Conservation (phyloP, 257 asterid species). For the Phtheirospermum japonicum region DNA sequence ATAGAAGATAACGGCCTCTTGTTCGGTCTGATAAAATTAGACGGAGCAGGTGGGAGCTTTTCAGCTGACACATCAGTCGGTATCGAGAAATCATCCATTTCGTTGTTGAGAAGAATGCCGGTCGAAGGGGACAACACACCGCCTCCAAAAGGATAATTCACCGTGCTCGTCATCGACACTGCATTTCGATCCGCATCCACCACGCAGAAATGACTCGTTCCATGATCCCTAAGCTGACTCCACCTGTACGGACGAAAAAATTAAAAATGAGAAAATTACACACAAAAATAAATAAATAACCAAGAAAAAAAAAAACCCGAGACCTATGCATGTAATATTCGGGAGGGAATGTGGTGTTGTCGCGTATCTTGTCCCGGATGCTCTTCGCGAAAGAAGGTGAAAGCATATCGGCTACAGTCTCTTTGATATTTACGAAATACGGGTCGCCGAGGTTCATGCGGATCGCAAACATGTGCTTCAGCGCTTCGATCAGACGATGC, state of each 20-base stretch:
- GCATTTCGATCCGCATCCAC: slow-evolving; percentile 87
- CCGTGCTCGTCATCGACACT: slow-evolving; percentile 81
- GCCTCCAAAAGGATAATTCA: slow-evolving; percentile 69
- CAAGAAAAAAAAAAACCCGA: too few species aligned
- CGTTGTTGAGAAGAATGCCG: slow-evolving; percentile 81
- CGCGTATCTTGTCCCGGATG: slow-evolving; percentile 52
- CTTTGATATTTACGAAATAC: slow-evolving; percentile 44
- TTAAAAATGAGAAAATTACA: slow-evolving; percentile 9
- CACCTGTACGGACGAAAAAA: slow-evolving; percentile 32
- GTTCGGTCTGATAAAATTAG: slow-evolving; percentile 74
- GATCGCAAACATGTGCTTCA: slow-evolving; percentile 79
- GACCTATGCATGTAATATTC: slow-evolving; percentile 78
- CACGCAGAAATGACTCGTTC: slow-evolving; percentile 85
- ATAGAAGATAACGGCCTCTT: slow-evolving; percentile 91
- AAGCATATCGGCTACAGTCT: slow-evolving; percentile 62
- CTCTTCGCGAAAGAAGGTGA: slow-evolving; percentile 66
- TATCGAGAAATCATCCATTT: slow-evolving; percentile 88
- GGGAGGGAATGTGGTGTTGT: slow-evolving; percentile 90
- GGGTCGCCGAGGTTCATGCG: slow-evolving; percentile 92
- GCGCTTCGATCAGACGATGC: slow-evolving; percentile 80
- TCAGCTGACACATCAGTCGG: slow-evolving; percentile 61
- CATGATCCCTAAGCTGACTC: slow-evolving; percentile 78
- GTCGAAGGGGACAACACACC: slow-evolving; percentile 83
- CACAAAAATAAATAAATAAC: background rate
- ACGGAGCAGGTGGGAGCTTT: slow-evolving; percentile 83